phyloP scores from a whole-genome alignment of 257 asterid species.

The Verbascum thapsus region DNA sequence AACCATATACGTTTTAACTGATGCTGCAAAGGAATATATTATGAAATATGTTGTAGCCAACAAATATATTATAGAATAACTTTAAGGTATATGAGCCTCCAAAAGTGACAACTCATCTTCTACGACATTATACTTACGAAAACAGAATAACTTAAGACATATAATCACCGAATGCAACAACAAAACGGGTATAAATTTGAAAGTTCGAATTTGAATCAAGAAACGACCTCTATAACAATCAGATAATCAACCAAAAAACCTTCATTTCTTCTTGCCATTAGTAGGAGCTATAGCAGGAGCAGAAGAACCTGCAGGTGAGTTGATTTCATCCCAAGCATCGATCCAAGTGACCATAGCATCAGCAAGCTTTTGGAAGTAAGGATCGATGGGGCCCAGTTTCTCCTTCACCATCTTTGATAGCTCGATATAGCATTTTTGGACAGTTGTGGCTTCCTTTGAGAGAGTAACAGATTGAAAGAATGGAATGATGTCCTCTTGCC shows the following conservation, averaged over 20 bases:
- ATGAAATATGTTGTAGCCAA: constrained; percentile 19
- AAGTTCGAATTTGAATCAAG: constrained; percentile 4
- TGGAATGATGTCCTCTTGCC: constrained; percentile 80
- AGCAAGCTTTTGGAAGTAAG: constrained; percentile 61
- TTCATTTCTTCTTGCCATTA: constrained; percentile 36
- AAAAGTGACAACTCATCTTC: constrained; percentile 30
- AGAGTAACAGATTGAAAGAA: constrained; percentile 56
- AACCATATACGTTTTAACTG: not conserved
- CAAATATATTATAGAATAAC: constrained; percentile 20
- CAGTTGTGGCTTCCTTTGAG: constrained; percentile 63
- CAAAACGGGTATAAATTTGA: not conserved
- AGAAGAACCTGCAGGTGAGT: constrained; percentile 29
- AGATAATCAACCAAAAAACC: not conserved
- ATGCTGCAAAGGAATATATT: constrained; percentile 14
- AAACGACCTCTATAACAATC: not conserved
- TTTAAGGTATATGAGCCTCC: constrained; percentile 33
- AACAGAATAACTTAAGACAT: not conserved
- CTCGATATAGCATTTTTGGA: constrained; percentile 66
- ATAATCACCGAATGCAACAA: constrained; percentile 12
- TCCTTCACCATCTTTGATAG: constrained; percentile 61
- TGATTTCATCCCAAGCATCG: constrained; percentile 68
- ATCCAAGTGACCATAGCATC: constrained; percentile 79
- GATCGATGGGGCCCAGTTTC: constrained; percentile 57
- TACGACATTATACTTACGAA: constrained; percentile 23
- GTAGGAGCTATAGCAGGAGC: constrained; percentile 26